phyloP scores from a whole-genome alignment of 176 grass and related monocot species.

The Rhipidocladum racemiflorum region DNA sequence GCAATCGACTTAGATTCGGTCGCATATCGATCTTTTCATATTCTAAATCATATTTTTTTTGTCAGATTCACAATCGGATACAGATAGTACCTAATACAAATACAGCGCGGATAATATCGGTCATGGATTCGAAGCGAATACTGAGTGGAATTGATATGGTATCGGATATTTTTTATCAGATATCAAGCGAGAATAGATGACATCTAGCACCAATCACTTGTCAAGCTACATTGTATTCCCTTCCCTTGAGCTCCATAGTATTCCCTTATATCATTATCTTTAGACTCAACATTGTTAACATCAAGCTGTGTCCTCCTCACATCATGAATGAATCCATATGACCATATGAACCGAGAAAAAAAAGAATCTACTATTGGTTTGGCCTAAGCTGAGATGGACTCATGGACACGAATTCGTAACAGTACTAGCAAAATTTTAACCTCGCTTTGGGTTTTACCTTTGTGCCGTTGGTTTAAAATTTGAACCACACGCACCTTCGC shows the following conservation, averaged over 20 bases:
- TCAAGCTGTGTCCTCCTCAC: background rate
- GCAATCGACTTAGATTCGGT: too few relatives aligned
- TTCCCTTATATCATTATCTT: background rate
- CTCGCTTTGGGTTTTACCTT: background rate
- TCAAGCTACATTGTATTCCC: constrained; percentile 24
- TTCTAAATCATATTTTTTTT: too few relatives aligned
- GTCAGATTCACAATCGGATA: too few relatives aligned
- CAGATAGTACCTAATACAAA: too few relatives aligned
- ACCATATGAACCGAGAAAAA: background rate
- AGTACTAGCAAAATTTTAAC: background rate
- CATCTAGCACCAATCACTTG: background rate
- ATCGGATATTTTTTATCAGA: background rate
- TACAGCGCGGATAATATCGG: too few relatives aligned
- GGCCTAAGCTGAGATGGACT: background rate
- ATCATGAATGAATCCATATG: background rate
- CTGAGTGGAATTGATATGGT: too few relatives aligned
- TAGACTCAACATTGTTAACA: background rate
- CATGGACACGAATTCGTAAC: background rate
- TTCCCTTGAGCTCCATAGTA: background rate
- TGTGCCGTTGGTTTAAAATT: constrained; percentile 1
- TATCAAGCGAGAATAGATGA: background rate
- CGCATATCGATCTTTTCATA: too few relatives aligned
- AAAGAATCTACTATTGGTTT: background rate
- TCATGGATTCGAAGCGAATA: too few relatives aligned
- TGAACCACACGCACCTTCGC: background rate